Base-by-base conservation (phyloP, 2,329 filamentous ascomycete genomes). In the Colletotrichum orbiculare region DNA sequence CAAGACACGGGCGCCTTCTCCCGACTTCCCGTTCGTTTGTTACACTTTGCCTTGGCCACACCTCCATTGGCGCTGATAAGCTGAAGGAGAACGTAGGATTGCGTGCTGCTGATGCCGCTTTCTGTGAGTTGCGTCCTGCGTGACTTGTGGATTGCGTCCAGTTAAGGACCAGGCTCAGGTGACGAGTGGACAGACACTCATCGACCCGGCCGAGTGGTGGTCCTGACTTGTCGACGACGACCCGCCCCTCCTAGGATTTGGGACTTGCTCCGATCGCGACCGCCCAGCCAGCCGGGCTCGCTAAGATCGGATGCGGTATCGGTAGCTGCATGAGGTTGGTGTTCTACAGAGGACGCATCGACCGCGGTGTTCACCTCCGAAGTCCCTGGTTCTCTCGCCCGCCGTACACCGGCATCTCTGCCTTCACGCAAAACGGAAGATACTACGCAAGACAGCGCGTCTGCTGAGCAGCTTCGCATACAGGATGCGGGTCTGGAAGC, bases 311-410 rank as follows among this genome's bases (percentile, higher is more conserved):
- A 63, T 54, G 59, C 53, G 52, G 53, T 53, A 48, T 34, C 41
- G 54, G 17, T 57, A 49, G 46, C 47, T 63, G 58, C 63, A 66
- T 66, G 63, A 66, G 53, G 58, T 39, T 63, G 59, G 55, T 49
- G 41, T 43, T 63, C 17, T 48, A 55, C 47, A 34, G 17, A 47
- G 62, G 46, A 37, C 42, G 58, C 62, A 56, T 56, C 62, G 34
- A 61, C 13, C 49, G 43, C 49, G 45, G 50, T 52, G 25, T 49
- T 41, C 25, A 34, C 61, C 9, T 47, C 25, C n/a, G 33, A 9
- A 25, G 12, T 48, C 33, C 10, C 11, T 25, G 45, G 25, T 17
- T 33, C 11, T 50, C 15, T 13, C n/a, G 49, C 48, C 53, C 47
- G 58, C 37, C 37, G 38, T 47, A 59, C 47, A 46, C 41, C 47